Base-by-base conservation (phyloP, 257 asterid species). In the Galeopsis tetrahit region DNA sequence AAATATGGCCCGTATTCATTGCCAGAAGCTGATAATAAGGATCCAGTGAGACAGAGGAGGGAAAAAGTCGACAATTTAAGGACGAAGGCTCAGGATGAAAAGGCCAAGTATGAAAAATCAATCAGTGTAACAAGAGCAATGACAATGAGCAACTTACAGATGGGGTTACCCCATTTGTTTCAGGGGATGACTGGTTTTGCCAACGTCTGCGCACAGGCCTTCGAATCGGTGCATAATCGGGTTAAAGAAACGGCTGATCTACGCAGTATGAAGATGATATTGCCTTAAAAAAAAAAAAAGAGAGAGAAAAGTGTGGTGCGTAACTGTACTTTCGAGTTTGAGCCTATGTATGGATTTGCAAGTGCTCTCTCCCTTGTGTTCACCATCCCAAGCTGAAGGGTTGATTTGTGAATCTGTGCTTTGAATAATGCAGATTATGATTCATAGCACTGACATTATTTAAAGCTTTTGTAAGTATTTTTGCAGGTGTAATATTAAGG, bases 131-230 rank as follows among this genome's bases (percentile, higher is more conserved):
- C 98, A 0, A 77, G 98, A 81, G 82, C 90, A 1, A 82, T 84
- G 92, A 90, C 98, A 4, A 69, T 90, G 87, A 90, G 78, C 79
- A 92, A 88, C 73, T 72, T 92, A 21, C 97, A 92, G 52, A 90
- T 90, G 90, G 96, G 95, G 61, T 81, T 92, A 79, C 97, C 96
- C 0, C 90, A 88, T 15, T 94, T 88, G 17, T 92, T 92, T 74
- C 97, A 90, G 83, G 97, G 94, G 2, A 79, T 90, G 80, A 88
- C 98, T 0, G 91, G 91, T 39, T 92, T 90, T 66, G 91, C 98
- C 31, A 90, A 82, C 42, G 90, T 86, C 58, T 92, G 88, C 70
- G 70, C 89, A 1, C 86, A 90, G 66, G 87, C 92, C 35, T 88
- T 90, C 48, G 97, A 92, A 76, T 81, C 90, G 0, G 92, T 88